Base-by-base conservation (phyloP, 139 green algal species). In the Chlorella sp. region DNA sequence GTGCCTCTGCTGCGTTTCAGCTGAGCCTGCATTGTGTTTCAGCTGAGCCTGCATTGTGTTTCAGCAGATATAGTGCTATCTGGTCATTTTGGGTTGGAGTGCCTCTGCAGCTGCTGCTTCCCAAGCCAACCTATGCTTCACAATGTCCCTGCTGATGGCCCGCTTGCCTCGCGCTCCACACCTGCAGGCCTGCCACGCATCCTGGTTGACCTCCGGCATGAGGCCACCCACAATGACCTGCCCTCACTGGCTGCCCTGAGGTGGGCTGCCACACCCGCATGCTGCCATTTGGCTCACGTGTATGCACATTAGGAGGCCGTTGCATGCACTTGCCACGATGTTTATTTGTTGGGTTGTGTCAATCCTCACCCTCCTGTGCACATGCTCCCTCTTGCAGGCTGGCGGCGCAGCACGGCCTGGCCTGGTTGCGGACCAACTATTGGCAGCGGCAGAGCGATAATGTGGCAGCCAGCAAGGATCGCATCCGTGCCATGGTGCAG, bases 151-250 rank as follows among this genome's bases (percentile, higher is more conserved):
- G 57, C 57, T n/a, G 57, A 3, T n/a, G n/a, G n/a, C n/a, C n/a
- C n/a, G n/a, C n/a, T n/a, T n/a, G n/a, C n/a, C n/a, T n/a, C n/a
- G n/a, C n/a, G n/a, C n/a, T n/a, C n/a, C n/a, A n/a, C 41, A 28
- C 44, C 44, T 34, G 89, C 91, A 72, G 94, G 95, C 30, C 80
- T 98, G 57, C 94, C 95, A 0, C 91, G 91, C 18, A 63, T 94
- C 57, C 85, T 97, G 81, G 95, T 97, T 26, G 94, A 97, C 69
- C 62, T 96, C 1, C 89, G 94, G 9, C 95, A 96, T 38, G 94
- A 97, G 56, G 92, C 95, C 3, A 94, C 92, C 2, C 95, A 98
- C 90, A 97, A 95, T 76, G 92, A 96, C 41, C 89, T 98, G 80
- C 95, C 95, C 4, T 89, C 82, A 4, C 81, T 97, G 82, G 68